phyloP scores from a whole-genome alignment of 202 grass and related monocot genomes.

The Musa balbisiana region DNA sequence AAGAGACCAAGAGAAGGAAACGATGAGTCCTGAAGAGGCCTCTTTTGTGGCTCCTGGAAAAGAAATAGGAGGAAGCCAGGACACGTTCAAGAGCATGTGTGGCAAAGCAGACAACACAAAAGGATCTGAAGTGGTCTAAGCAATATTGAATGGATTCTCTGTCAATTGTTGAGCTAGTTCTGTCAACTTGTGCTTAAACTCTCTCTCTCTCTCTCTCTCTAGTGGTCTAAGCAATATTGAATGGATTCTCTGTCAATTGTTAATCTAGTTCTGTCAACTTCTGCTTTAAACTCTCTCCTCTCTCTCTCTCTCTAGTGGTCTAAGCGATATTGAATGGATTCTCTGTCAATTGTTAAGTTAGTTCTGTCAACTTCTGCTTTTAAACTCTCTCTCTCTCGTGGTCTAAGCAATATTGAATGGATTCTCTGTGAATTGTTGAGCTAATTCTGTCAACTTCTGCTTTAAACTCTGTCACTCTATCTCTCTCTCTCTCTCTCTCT shows the following conservation, averaged over 20 bases:
- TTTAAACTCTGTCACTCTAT: too few species aligned
- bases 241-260: background rate
- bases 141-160: background rate
- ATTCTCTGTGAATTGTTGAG: background rate
- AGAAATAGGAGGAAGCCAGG: background rate
- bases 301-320: too few species aligned
- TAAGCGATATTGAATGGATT: background rate
- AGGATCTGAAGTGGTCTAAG: background rate
- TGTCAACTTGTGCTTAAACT: too few species aligned
- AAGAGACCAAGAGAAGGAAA: slow-evolving; percentile 33
- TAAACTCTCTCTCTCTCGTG: too few species aligned
- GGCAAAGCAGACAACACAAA: background rate
- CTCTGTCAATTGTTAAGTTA: background rate
- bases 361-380: too few species aligned
- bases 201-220: too few species aligned
- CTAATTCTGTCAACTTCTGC: too few species aligned
- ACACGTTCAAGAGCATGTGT: background rate
- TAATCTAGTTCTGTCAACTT: too few species aligned
- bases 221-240: background rate
- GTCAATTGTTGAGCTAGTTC: background rate
- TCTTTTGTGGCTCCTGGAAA: slow-evolving; percentile 33
- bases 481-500: too few species aligned
- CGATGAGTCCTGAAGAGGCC: slow-evolving; percentile 1
- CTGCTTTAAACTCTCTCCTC: too few species aligned
- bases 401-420: background rate